Base-by-base conservation (phyloP, 148 eudicot genomes). In the Chenopodium album region DNA sequence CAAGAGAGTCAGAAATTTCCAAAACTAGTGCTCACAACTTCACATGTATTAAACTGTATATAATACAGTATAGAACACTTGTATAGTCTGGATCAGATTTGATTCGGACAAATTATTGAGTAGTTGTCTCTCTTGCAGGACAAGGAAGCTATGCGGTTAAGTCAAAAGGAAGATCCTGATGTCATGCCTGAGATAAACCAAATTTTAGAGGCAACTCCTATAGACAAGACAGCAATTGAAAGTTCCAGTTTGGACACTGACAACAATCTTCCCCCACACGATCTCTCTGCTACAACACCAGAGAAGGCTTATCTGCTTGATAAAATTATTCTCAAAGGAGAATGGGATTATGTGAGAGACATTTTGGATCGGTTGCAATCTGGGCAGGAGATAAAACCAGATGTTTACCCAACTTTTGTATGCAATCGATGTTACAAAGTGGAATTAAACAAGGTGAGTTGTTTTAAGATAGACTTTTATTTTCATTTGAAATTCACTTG, bases 251-350 rank as follows among this genome's bases (percentile, higher is more conserved):
- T 80, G n/a, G 81, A 78, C 63, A 79, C 62, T 84, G 47, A 88
- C 82, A 89, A 88, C 17, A 92, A 88, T 77, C 77, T 92, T 79
- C 99, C 99, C 66, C 95, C 97, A 3, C 81, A 91, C 83, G 91
- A 94, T 89, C 67, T 88, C 48, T 88, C 87, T 63, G 98, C 98
- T 73, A 88, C 90, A 79, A 81, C 86, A 46, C 92, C 94, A 4
- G 85, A 90, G 77, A 87, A 56, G 83, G 97, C 97, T 81, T 97
- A 97, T 88, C 97, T 98, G 71, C 86, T 97, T 22, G 91, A 94
- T 29, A 90, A 87, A 83, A 94, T 97, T 46, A 97, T 97, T 80
- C 80, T 83, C 17, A 83, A 83, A 28, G 98, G 98, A 78, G 99
- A 97, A 78, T 92, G 94, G 97, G 90, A 84, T 84, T 92, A 87